phyloP scores from a whole-genome alignment of 1,284 basidiomycete genomes.

The Moniliophthora roreri region DNA sequence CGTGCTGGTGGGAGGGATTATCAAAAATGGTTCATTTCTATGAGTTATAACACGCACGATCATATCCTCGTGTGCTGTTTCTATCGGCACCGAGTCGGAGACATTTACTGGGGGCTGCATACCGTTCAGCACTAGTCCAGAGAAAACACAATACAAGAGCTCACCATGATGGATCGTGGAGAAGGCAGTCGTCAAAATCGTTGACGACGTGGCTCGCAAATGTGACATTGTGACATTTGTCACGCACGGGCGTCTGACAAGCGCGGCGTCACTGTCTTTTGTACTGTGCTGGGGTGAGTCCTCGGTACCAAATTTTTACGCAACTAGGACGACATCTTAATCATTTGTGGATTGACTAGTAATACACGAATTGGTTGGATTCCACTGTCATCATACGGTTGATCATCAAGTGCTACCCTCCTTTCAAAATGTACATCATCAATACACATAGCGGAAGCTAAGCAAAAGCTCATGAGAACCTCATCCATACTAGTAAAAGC shows the following conservation, averaged over 20 bases:
- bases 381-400: background rate
- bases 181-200: background rate
- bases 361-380: background rate
- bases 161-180: constrained; percentile 1
- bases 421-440: background rate
- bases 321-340: too few relatives aligned
- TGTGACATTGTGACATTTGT: background rate
- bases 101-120: constrained; percentile 53
- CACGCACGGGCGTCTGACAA: too few relatives aligned
- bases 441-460: background rate
- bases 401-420: too few relatives aligned
- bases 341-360: background rate
- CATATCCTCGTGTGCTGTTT: constrained; percentile 95
- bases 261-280: too few relatives aligned
- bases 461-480: background rate
- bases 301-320: too few relatives aligned
- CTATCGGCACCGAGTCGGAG: constrained; percentile 75
- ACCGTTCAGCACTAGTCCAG: background rate
- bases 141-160: background rate
- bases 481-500: background rate
- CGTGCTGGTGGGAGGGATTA: constrained; percentile 61
- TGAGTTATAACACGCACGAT: constrained; percentile 60
- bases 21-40: constrained; percentile 2
- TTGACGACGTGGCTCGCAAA: constrained; percentile 3
- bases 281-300: too few relatives aligned